Conservation (phyloP, 148 eudicot species). For the Camellia japonica region DNA sequence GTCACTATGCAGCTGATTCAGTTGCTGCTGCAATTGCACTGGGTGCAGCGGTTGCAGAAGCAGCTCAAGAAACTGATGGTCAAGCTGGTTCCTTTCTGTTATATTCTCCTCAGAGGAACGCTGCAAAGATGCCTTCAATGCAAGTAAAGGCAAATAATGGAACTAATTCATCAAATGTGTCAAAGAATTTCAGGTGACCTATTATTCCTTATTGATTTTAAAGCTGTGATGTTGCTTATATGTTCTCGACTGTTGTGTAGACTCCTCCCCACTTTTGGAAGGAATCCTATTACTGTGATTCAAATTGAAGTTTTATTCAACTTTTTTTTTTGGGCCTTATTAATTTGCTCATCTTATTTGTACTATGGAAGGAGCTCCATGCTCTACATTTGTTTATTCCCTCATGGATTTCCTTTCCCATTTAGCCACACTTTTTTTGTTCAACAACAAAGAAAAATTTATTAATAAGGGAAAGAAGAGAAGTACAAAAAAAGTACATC, state of each 20-base stretch:
- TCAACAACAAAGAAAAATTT: too few relatives aligned
- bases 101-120: constrained; percentile 52
- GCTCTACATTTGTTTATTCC: too few relatives aligned
- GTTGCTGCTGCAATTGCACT: constrained; percentile 55
- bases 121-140: constrained; percentile 32
- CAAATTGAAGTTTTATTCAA: not conserved
- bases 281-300: not conserved
- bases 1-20: constrained; percentile 95
- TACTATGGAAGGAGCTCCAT: too few relatives aligned
- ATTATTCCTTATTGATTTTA: constrained; percentile 12
- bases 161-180: constrained; percentile 48
- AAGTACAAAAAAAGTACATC: too few relatives aligned
- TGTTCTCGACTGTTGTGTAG: not conserved
- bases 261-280: constrained; percentile 4
- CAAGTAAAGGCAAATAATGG: constrained; percentile 64
- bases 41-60: constrained; percentile 44
- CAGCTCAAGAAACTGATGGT: constrained; percentile 51
- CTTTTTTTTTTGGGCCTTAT: not conserved
- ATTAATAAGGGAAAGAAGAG: too few relatives aligned
- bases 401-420: too few relatives aligned
- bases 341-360: too few relatives aligned
- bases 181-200: constrained; percentile 81
- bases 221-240: not conserved
- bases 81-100: constrained; percentile 36
- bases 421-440: too few relatives aligned